These are phyloP conservation scores for Tuber indicum DNA, from an alignment of 495 filamentous ascomycete genomes.

Conservation along the genomic window DNA sequence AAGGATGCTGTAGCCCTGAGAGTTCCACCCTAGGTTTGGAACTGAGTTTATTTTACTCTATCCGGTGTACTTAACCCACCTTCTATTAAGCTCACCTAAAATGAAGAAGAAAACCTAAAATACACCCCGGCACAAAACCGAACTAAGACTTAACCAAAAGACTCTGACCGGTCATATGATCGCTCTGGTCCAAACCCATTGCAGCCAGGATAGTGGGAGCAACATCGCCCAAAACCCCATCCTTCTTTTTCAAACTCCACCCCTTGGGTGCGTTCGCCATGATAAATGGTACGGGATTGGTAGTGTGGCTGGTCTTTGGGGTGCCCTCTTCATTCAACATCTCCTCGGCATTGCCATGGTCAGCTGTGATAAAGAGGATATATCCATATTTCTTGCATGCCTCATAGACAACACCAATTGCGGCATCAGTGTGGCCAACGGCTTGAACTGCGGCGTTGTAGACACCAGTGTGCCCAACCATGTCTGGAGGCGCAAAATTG, in stretches of 20 bases:
- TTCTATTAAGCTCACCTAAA: conserved; percentile 1
- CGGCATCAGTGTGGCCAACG: conserved; percentile 78
- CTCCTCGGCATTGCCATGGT: conserved; percentile 98
- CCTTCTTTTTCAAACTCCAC: conserved; percentile 76
- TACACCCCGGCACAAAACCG: neutral
- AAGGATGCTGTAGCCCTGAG: neutral
- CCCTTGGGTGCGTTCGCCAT: conserved; percentile 93
- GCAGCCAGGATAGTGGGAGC: conserved; percentile 82
- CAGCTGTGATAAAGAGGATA: conserved; percentile 84
- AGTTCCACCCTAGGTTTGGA: neutral
- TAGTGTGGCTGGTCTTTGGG: conserved; percentile 96
- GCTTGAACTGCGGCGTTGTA: conserved; percentile 92
- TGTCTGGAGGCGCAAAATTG: conserved; percentile 98
- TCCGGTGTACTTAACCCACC: neutral
- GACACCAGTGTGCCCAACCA: conserved; percentile 98
- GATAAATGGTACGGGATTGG: conserved; percentile 93
- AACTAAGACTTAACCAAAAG: conserved; percentile 66
- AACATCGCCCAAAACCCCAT: conserved; percentile 90
- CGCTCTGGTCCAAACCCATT: conserved; percentile 84
- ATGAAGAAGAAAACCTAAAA: neutral
- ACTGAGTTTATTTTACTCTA: neutral
- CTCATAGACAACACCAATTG: conserved; percentile 85
- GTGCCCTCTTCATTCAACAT: conserved; percentile 94
- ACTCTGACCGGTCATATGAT: conserved; percentile 83
- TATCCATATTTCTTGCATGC: conserved; percentile 88